Percentiles rank a stretch among this genome's conserved stretches.
phyloP scores from a whole-genome alignment of 176 grass and related monocot species.

The Rhynchospora breviuscula region DNA sequence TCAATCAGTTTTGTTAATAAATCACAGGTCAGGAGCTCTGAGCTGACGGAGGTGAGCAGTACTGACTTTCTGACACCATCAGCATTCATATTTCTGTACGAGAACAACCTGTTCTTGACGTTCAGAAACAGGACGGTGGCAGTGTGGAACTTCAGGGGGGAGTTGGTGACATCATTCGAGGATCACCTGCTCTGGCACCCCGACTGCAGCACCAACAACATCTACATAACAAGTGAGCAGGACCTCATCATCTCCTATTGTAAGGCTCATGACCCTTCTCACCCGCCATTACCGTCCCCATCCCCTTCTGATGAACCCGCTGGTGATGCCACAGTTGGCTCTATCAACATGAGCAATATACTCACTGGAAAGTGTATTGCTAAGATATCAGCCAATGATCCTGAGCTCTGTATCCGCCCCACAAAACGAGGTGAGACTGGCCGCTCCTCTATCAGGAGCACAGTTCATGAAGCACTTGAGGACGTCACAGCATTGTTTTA shows the following conservation, averaged over 20 bases:
- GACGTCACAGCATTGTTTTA: constrained; percentile 94
- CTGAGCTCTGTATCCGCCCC: constrained; percentile 29
- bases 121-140: constrained; percentile 91
- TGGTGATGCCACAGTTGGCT: constrained; percentile 42
- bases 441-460: constrained; percentile 55
- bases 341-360: constrained; percentile 98
- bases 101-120: constrained; percentile 99
- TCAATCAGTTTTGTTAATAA: background rate
- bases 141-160: constrained; percentile 95
- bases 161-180: constrained; percentile 96
- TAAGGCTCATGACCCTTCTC: constrained; percentile 52
- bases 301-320: background rate
- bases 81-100: constrained; percentile 95
- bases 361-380: constrained; percentile 96
- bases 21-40: constrained; percentile 76
- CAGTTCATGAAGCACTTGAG: constrained; percentile 73
- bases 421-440: constrained; percentile 28
- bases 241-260: constrained; percentile 99
- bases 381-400: constrained; percentile 81
- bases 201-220: constrained; percentile 65
- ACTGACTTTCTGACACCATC: constrained; percentile 89
- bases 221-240: constrained; percentile 91
- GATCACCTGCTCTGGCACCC: constrained; percentile 97
- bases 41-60: constrained; percentile 74
- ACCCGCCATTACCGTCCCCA: background rate